phyloP scores from a whole-genome alignment of 257 asterid species.

The Asclepias syriaca region DNA sequence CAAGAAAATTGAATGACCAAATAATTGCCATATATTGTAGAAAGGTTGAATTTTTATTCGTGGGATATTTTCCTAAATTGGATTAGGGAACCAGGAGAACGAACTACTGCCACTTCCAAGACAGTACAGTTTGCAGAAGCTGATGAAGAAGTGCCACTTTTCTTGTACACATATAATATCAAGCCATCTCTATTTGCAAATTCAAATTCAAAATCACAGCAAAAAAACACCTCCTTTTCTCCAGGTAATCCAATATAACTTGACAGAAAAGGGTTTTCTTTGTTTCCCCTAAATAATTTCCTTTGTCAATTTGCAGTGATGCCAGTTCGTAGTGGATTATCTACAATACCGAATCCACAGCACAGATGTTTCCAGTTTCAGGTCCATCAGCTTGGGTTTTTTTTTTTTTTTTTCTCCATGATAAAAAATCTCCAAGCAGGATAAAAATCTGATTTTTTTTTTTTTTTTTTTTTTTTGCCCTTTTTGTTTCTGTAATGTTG shows the following conservation, averaged over 20 bases:
- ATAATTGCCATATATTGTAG: too few species aligned
- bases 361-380: slow-evolving; percentile 42
- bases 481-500: background rate
- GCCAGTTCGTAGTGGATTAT: slow-evolving; percentile 34
- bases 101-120: slow-evolving; percentile 10
- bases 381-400: slow-evolving; percentile 24
- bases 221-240: slow-evolving; percentile 15
- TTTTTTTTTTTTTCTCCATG: background rate
- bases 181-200: slow-evolving; percentile 27
- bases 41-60: too few species aligned
- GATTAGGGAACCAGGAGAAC: slow-evolving; percentile 3
- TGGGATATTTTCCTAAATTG: background rate
- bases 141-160: slow-evolving; percentile 43
- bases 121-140: slow-evolving; percentile 26
- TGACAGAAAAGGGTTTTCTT: too few species aligned
- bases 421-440: too few species aligned
- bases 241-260: slow-evolving; percentile 22
- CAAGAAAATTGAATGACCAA: background rate
- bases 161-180: slow-evolving; percentile 29
- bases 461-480: background rate
- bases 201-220: slow-evolving; percentile 17
- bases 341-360: slow-evolving; percentile 34
- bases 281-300: background rate
- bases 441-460: background rate
- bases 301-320: slow-evolving; percentile 26